Conservation (phyloP, 1,284 basidiomycete species). For the Apiotrichum siamense region DNA sequence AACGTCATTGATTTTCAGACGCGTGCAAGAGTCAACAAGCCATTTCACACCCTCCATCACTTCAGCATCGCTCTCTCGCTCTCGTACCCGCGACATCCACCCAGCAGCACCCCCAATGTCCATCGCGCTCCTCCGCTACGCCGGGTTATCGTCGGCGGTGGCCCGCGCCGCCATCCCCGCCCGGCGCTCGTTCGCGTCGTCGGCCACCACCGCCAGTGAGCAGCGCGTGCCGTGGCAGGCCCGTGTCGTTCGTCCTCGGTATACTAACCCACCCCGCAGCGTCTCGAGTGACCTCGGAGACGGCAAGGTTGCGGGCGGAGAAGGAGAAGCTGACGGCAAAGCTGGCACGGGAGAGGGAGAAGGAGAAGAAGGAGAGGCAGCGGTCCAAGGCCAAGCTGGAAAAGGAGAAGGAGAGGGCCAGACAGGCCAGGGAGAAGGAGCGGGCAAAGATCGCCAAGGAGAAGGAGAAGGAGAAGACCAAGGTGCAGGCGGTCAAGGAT, state of each 20-base stretch:
- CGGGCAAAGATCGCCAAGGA: neutral
- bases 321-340: too few species aligned
- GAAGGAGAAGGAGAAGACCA: slow-evolving; percentile 2
- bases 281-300: too few species aligned
- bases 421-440: neutral
- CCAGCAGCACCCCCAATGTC: neutral
- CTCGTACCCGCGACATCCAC: neutral
- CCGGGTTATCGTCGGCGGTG: neutral
- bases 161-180: neutral
- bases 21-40: too few species aligned
- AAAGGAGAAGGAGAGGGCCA: neutral
- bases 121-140: neutral
- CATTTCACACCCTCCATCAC: neutral
- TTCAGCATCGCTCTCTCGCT: neutral
- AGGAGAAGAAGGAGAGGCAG: too few species aligned
- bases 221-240: too few species aligned
- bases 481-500: neutral
- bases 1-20: too few species aligned
- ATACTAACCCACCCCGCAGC: neutral
- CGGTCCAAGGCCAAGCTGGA: neutral
- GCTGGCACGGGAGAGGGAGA: too few species aligned
- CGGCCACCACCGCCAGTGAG: neutral
- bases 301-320: too few species aligned
- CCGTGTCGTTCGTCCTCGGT: too few species aligned
- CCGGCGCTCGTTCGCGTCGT: neutral